Base-by-base conservation (phyloP, 2,329 filamentous ascomycete genomes). In the Colletotrichum brevisporum region DNA sequence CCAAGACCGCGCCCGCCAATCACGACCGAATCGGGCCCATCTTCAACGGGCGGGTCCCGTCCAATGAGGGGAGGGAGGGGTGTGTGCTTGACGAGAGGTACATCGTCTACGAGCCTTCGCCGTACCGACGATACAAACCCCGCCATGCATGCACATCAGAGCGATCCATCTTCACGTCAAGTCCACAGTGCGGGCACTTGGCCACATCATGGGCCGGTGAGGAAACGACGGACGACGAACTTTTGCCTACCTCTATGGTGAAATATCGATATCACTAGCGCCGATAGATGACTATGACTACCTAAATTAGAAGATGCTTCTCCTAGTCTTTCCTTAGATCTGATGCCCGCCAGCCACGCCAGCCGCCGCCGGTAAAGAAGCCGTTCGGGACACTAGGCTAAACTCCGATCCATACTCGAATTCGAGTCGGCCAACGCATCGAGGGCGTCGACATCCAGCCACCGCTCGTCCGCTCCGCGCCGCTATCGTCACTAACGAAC, bases 371-470 rank as follows among this genome's bases (percentile, higher is more conserved):
- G 50, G 8, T 48, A 21, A 24, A 45, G 18, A 50, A 18, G 31
- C 27, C 18, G 31, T 41, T n/a, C 13, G 15, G 16, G n/a, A 27
- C 15, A n/a, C 5, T 31, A 9, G 21, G 39, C 53, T 58, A 54
- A 26, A 9, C 31, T n/a, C 60, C 13, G 36, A 41, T 31, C 21
- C 27, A 47, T 24, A 45, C 47, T 16, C 18, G 10, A n/a, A 41
- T 15, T 41, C 26, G 31, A 27, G n/a, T 21, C 18, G 18, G 21
- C 64, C 43, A 51, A 36, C 31, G 27, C 45, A n/a, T 58, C 65
- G n/a, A 26, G 53, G 65, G 64, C 60, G 65, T 39, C 47, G 48
- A 41, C 43, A 52, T 39, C 55, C 50, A 65, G 66, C 60, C 61
- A 54, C 31, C 31, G 31, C 31, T 53, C 50, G 48, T 18, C 50